Percentiles rank a stretch among this genome's conserved stretches.
phyloP scores from a whole-genome alignment of 2,329 filamentous ascomycete genomes.

The Canariomyces notabilis region DNA sequence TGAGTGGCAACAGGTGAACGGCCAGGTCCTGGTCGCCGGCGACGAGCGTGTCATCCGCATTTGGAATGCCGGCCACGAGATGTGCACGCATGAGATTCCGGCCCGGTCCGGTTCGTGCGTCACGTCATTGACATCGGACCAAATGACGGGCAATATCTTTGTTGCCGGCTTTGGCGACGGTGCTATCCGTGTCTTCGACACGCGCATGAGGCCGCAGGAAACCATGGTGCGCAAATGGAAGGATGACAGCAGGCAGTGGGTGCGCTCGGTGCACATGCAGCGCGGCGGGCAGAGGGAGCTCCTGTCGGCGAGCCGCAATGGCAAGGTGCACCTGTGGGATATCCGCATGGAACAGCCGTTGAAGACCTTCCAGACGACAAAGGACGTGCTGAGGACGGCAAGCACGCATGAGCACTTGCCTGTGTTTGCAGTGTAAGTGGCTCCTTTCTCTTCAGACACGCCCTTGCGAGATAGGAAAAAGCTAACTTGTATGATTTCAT shows the following conservation, averaged over 20 bases:
- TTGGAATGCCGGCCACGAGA: slow-evolving; percentile 92
- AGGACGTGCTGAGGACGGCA: slow-evolving; percentile 73
- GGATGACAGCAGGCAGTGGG: slow-evolving; percentile 84
- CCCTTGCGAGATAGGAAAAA: background rate
- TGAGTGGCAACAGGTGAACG: slow-evolving; percentile 98
- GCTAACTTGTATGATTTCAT: slow-evolving; percentile 27
- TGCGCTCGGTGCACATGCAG: slow-evolving; percentile 95
- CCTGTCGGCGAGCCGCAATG: slow-evolving; percentile 83
- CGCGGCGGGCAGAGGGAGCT: slow-evolving; percentile 89
- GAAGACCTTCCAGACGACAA: slow-evolving; percentile 67
- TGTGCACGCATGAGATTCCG: slow-evolving; percentile 89
- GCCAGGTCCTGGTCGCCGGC: slow-evolving; percentile 88
- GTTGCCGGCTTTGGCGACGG: slow-evolving; percentile 96
- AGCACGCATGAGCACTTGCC: slow-evolving; percentile 95
- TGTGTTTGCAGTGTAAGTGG: slow-evolving; percentile 86
- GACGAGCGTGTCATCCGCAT: slow-evolving; percentile 93
- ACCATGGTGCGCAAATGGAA: slow-evolving; percentile 97
- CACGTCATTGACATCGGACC: slow-evolving; percentile 91
- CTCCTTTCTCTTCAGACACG: background rate
- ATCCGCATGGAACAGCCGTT: slow-evolving; percentile 79
- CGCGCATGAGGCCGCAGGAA: slow-evolving; percentile 74
- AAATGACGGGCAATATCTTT: slow-evolving; percentile 95
- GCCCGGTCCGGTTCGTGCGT: slow-evolving; percentile 93
- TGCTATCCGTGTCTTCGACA: slow-evolving; percentile 89
- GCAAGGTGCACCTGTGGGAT: slow-evolving; percentile 94